Base-by-base conservation (phyloP, 139 green algal species). In the Ettlia oleoabundans region DNA sequence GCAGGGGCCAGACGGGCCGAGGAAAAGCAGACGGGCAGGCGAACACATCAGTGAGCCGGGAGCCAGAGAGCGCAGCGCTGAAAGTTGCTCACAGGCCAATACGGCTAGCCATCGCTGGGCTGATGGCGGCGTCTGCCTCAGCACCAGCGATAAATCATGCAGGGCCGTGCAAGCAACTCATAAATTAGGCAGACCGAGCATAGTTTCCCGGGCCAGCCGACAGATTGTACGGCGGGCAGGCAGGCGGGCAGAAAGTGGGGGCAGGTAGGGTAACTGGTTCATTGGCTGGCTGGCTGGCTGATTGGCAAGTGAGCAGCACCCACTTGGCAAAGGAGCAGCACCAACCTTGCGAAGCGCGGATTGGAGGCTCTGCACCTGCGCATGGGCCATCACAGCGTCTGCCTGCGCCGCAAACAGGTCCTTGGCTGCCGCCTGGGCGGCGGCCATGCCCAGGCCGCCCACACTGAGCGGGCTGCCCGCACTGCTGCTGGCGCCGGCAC, bases 331-430 rank as follows among this genome's bases (percentile, higher is more conserved):
- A n/a, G n/a, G n/a, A n/a, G n/a, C n/a, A n/a, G 47, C 47, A 15
- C 47, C 13, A 10, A 65, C 55, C 55, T 65, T 65, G 55, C 52
- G 51, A 32, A 79, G 35, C 26, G 72, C 52, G 33, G 30, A 4
- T 51, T 79, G 72, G 51, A 79, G 72, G 72, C 21, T 52, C 52
- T 79, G 72, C 51, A 79, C 72, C 33, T 66, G 53, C 21, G 72
- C 72, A 9, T 79, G 72, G 30, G 72, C 72, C 51, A 62, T 79
- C 33, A 79, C 72, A 28, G 72, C 72, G 51, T 79, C 72, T 0
- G 72, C 72, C 2, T 79, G 72, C 1, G 72, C 72, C 21, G 35
- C 43, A 28, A 66, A 79, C 33, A 79, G 72, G 51, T 79, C 72
- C 21, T 30, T n/a, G 4, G 72, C 33, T 35, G 35, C 72, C 22